A percentile compares a stretch with the other conserved stretches of the same genome.
These are phyloP conservation scores for Blakeslea trispora DNA, from an alignment of 371 early-diverging fungal species.

Conservation along the genomic window DNA sequence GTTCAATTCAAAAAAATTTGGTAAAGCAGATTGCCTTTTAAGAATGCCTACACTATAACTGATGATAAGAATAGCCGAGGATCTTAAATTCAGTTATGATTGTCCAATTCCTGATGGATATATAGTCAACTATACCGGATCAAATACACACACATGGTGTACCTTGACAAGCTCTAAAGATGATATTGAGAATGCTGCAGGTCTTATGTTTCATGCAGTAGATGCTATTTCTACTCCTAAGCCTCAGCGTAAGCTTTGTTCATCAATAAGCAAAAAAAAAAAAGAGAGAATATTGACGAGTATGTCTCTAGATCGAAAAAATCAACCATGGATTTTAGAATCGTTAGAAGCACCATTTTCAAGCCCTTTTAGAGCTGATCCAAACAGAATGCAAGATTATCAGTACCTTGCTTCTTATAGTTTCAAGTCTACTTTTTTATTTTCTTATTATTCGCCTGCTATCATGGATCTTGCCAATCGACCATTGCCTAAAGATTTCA, in stretches of 20 bases:
- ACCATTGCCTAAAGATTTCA: conserved; percentile 39
- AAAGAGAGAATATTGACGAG: neutral
- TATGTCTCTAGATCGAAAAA: conserved; percentile 24
- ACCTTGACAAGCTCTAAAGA: conserved; percentile 27
- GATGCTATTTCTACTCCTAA: conserved; percentile 20
- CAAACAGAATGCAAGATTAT: conserved; percentile 28
- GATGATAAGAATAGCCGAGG: conserved; percentile 6
- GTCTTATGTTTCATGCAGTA: conserved; percentile 37
- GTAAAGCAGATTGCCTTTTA: conserved; percentile 2
- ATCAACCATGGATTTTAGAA: conserved; percentile 44
- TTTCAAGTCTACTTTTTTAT: conserved; percentile 34
- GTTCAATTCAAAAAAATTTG: conserved; percentile 25
- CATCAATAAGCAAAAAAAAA: neutral
- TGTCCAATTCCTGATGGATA: conserved; percentile 38
- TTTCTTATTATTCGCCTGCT: conserved; percentile 35
- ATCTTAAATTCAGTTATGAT: conserved; percentile 5
- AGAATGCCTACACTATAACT: neutral
- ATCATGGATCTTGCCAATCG: conserved; percentile 39
- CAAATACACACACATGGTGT: conserved; percentile 29
- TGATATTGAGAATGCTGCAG: conserved; percentile 26
- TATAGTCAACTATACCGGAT: conserved; percentile 4
- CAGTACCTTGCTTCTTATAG: conserved; percentile 43
- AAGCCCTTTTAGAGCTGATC: conserved; percentile 27
- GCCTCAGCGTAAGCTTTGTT: conserved; percentile 25
- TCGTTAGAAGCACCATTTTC: conserved; percentile 41